Base-by-base conservation (phyloP, 176 grass and related monocot genomes). In the Poa pratensis region DNA sequence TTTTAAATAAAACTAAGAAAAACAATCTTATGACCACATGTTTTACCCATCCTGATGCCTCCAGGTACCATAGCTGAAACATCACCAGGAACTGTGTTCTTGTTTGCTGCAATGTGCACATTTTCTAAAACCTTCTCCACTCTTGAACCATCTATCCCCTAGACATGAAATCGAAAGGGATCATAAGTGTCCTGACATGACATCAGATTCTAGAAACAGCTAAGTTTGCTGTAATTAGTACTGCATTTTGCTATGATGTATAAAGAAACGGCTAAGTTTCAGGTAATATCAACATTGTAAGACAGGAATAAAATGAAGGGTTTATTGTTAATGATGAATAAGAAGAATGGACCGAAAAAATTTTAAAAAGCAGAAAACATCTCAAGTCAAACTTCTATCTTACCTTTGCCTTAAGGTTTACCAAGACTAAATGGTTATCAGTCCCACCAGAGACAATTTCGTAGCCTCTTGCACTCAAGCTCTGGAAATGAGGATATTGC, bases 61-160 rank as follows among this genome's bases (percentile, higher is more conserved):
- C 97, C 97, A 67, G 94, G 97, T 84, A 99, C 97, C 94, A 99
- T 94, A 87, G 97, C 94, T 75, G 97, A 99, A 58, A 99, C 90
- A 88, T 99, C 97, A 81, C 97, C 97, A 85, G 97, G 97, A 82
- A 99, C 97, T 9, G 97, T 99, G 75, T 99, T 99, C 83, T 99
- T 99, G 80, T 96, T 99, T 79, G 97, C 94, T 86, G 97, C 94
- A 92, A 99, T 99, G 80, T 99, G 97, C 30, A 99, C 92, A 24
- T 86, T 83, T 92, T 99, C 94, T 75, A 99, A 73, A 72, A 99
- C 94, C 82, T 92, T 99, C 84, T 99, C 97, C 52, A 99, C 94
- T 84, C 97, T 91, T 48, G 97, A 99, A 58, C 97, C 97, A 86
- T 99, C 97, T 57, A 99, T 94, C 46, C 94, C 97, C 97, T 99